Percentiles rank a stretch among this genome's conserved stretches.
Evolutionary conservation across 1,284 basidiomycete genomes (phyloP).

Genomic region (Ganoderma meredithae): DNA sequence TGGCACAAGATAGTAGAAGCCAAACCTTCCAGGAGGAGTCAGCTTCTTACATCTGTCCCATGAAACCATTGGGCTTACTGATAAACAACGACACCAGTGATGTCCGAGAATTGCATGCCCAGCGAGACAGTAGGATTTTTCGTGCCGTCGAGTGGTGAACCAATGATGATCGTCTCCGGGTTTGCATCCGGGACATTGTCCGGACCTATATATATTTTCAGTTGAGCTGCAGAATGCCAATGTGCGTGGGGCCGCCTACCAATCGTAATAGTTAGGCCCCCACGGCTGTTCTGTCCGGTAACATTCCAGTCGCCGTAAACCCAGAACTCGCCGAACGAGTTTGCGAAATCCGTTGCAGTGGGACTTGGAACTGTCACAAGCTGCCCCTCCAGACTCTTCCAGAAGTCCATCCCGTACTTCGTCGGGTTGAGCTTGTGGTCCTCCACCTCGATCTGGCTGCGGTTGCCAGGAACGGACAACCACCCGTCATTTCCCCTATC

Average conservation of each 20-base stretch:
- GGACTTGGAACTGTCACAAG: slow-evolving; percentile 61
- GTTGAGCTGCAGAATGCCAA: neutral
- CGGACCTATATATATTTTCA: slow-evolving; percentile 43
- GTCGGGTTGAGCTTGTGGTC: slow-evolving; percentile 57
- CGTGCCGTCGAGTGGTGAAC: slow-evolving; percentile 60
- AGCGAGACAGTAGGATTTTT: slow-evolving; percentile 59
- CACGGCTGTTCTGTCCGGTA: slow-evolving; percentile 60
- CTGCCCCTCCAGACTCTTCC: slow-evolving; percentile 66
- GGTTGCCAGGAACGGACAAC: slow-evolving; percentile 62
- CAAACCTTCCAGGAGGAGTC: slow-evolving; percentile 37
- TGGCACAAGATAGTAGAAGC: slow-evolving; percentile 64
- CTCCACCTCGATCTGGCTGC: slow-evolving; percentile 50
- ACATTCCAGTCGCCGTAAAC: slow-evolving; percentile 63
- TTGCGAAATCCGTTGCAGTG: slow-evolving; percentile 55
- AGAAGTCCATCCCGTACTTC: slow-evolving; percentile 65
- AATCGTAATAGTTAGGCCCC: slow-evolving; percentile 61
- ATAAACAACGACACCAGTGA: slow-evolving; percentile 62
- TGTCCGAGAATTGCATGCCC: slow-evolving; percentile 56
- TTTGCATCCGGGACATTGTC: slow-evolving; percentile 62
- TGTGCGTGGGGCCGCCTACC: slow-evolving; percentile 43
- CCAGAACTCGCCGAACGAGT: slow-evolving; percentile 66
- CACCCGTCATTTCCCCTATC: slow-evolving; percentile 61
- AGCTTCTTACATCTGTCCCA: neutral
- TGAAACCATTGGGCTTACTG: slow-evolving; percentile 40
- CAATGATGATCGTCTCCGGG: slow-evolving; percentile 62